Evolutionary conservation across 495 filamentous ascomycete genomes (phyloP).

Genomic region (Venustampulla echinocandica): DNA sequence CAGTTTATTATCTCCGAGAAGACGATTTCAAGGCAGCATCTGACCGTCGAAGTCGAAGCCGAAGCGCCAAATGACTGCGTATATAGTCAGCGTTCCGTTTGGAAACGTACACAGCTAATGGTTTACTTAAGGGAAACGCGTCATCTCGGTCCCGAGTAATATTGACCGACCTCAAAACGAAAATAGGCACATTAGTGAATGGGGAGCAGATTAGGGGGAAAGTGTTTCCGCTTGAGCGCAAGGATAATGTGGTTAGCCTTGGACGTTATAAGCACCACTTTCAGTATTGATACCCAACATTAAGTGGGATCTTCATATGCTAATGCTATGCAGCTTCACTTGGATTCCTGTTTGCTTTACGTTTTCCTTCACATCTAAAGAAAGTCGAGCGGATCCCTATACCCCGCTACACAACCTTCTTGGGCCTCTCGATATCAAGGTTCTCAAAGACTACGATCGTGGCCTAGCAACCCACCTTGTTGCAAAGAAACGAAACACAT

Average conservation of each 20-base stretch:
- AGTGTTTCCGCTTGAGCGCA: slow-evolving; percentile 39
- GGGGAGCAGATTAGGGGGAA: slow-evolving; percentile 55
- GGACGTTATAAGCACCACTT: slow-evolving; percentile 53
- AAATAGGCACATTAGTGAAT: slow-evolving; percentile 72
- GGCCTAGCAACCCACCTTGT: slow-evolving; percentile 78
- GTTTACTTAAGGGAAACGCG: slow-evolving; percentile 43
- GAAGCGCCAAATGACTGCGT: slow-evolving; percentile 66
- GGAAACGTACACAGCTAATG: not conserved
- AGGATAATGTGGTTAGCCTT: slow-evolving; percentile 57
- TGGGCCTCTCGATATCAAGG: slow-evolving; percentile 82
- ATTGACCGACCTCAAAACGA: slow-evolving; percentile 64
- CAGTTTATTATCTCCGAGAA: slow-evolving; percentile 56
- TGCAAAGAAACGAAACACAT: slow-evolving; percentile 79
- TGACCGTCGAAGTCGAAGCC: slow-evolving; percentile 61
- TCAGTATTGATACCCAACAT: slow-evolving; percentile 26
- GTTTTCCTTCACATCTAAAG: slow-evolving; percentile 71
- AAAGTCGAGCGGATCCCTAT: slow-evolving; percentile 61
- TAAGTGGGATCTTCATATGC: not conserved
- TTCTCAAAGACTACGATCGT: slow-evolving; percentile 58
- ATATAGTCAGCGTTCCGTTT: slow-evolving; percentile 9
- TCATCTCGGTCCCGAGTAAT: slow-evolving; percentile 54
- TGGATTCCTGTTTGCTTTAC: slow-evolving; percentile 78
- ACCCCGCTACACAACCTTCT: slow-evolving; percentile 54
- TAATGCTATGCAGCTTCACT: slow-evolving; percentile 38
- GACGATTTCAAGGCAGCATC: slow-evolving; percentile 81